Conservation (phyloP, 2,329 filamentous ascomycete genomes). For the Colletotrichum coccodes region DNA sequence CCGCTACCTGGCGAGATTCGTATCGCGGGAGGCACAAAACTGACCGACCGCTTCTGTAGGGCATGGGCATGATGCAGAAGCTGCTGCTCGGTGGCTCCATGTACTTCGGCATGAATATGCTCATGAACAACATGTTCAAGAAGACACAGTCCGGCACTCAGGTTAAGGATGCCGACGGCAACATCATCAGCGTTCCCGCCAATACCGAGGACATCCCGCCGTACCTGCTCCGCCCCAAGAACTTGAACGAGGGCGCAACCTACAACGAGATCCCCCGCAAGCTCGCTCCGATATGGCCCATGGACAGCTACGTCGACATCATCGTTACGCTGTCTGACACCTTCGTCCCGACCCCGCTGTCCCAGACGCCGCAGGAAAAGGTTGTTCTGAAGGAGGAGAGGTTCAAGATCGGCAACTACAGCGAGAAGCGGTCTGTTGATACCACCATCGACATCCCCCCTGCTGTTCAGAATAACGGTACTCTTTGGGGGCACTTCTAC, state of each 20-base stretch:
- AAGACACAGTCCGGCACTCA: conserved; percentile 59
- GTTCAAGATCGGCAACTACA: conserved; percentile 83
- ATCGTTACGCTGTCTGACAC: conserved; percentile 85
- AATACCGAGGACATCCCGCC: conserved; percentile 69
- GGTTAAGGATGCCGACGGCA: conserved; percentile 61
- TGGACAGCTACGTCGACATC: conserved; percentile 82
- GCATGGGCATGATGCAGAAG: conserved; percentile 52
- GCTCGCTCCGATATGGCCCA: conserved; percentile 89
- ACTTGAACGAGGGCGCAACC: conserved; percentile 68
- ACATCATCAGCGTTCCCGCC: conserved; percentile 61
- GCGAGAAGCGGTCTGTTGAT: conserved; percentile 81
- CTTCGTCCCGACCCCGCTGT: conserved; percentile 74
- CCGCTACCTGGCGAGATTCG: not conserved
- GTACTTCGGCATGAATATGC: conserved; percentile 69
- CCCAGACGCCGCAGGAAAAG: conserved; percentile 71
- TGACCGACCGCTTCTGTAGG: conserved; percentile 37
- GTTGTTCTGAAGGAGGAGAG: conserved; percentile 83
- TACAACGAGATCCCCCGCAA: conserved; percentile 74
- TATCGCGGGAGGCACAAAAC: not conserved
- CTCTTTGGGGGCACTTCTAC: conserved; percentile 95
- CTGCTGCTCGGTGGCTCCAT: conserved; percentile 63
- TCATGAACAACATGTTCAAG: conserved; percentile 63
- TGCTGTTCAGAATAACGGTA: conserved; percentile 89
- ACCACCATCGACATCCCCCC: conserved; percentile 81
- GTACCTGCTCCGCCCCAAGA: conserved; percentile 71